A percentile compares a stretch with the other conserved stretches of the same genome.
Evolutionary conservation across 768 basidiomycete species (phyloP).

Genomic region (Suillus brevipes): DNA sequence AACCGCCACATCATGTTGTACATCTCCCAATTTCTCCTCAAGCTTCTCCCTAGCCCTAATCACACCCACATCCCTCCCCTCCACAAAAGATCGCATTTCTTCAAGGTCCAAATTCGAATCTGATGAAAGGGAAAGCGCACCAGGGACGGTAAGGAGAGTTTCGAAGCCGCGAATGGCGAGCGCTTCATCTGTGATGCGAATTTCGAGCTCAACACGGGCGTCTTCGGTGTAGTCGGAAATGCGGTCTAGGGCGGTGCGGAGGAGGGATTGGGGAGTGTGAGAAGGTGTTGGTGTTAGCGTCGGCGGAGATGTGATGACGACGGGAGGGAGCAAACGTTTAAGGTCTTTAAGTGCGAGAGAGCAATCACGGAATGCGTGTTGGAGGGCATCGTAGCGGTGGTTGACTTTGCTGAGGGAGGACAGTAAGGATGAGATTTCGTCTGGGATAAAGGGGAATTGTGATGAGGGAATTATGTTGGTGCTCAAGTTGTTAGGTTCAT

Average conservation of each 20-base stretch:
- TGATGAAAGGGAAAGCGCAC: slow-evolving; percentile 32
- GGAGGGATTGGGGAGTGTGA: slow-evolving; percentile 22
- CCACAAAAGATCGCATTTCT: slow-evolving; percentile 57
- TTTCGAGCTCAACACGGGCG: slow-evolving; percentile 80
- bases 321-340: slow-evolving; percentile 29
- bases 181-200: slow-evolving; percentile 70
- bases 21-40: slow-evolving; percentile 62
- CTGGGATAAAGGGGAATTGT: neutral
- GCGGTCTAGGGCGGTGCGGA: slow-evolving; percentile 57
- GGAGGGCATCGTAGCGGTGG: slow-evolving; percentile 60
- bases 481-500: neutral
- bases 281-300: neutral
- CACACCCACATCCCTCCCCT: slow-evolving; percentile 51
- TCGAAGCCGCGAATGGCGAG: slow-evolving; percentile 66
- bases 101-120: slow-evolving; percentile 15
- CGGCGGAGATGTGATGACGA: slow-evolving; percentile 1
- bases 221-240: slow-evolving; percentile 78
- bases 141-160: slow-evolving; percentile 61
- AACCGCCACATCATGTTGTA: slow-evolving; percentile 73
- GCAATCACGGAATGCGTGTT: slow-evolving; percentile 67
- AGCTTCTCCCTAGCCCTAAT: slow-evolving; percentile 50
- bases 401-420: slow-evolving; percentile 43
- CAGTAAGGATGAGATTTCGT: slow-evolving; percentile 41
- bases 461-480: neutral
- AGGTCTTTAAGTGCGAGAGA: slow-evolving; percentile 65